Base-by-base conservation (phyloP, 139 green algal genomes). In the Cymbomonas tetramitiformis region DNA sequence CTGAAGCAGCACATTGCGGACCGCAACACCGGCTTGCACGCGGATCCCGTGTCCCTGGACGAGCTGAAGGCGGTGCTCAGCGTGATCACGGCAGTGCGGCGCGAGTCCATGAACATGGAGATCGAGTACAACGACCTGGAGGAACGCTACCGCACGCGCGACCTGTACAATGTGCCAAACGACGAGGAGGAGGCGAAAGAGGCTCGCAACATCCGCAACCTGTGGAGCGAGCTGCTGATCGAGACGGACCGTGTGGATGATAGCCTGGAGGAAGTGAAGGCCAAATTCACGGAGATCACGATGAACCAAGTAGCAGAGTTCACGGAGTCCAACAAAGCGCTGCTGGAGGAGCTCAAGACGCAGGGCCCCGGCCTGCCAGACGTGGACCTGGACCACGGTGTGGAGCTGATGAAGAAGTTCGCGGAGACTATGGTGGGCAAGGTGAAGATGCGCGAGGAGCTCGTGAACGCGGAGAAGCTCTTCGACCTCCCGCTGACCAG, bases 401-500 rank as follows among this genome's bases (percentile, higher is more conserved):
- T 68, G 15, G 51, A 53, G 8, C 47, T 69, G 5, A 28, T 78
- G 18, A 60, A 70, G 2, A 31, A 71, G 30, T 73, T 69, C 33
- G 40, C 54, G 57, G 51, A 41, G 21, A 68, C 81, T 61, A 34
- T 82, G 39, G 63, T 65, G 21, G 43, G 54, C 1, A 62, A 78
- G 21, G 33, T 47, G 36, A 58, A 65, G 62, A 61, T 62, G 55
- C 70, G 79, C 26, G 83, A 93, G 62, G 56, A 74, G 64, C 71
- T 93, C 54, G 74, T 79, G 39, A 70, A 87, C 30, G 79, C 83
- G 12, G 69, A 93, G 75, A 85, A 86, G 64, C 75, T 90, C 19
- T 93, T 93, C 58, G 75, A 81, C 55, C 77, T 93, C 66, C 61
- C 78, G 7, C 77, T 86, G 46, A 87, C 78, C 15, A 67, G 58